Base-by-base conservation (phyloP, 768 basidiomycete genomes). In the Amanita fuliginea region DNA sequence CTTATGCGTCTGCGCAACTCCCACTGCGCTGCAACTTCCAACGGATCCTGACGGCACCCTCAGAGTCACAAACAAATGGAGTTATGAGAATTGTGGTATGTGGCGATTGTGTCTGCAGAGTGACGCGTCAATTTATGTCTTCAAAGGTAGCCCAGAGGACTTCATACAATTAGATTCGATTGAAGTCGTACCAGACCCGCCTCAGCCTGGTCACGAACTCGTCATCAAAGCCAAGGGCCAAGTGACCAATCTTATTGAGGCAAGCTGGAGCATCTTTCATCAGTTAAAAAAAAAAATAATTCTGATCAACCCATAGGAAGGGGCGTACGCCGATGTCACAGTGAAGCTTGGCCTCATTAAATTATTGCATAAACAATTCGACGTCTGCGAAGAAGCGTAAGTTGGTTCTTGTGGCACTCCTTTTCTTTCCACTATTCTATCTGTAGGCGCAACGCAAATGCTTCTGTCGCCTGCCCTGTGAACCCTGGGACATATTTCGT, bases 271-370 rank as follows among this genome's bases (percentile, higher is more conserved):
- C 14, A 3, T 46, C 11, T 49, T 34, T 46, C 10, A 14, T 18
- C 28, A 33, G 10, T 42, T 46, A 28, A 32, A 9, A 39, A 30
- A 18, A 35, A 28, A 32, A 9, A 39, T 32, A 18, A 35, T 37
- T 51, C 22, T 51, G 26, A 47, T 51, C n/a, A 48, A 8, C 8
- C 4, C 18, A 14, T 55, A 97, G 94, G 83, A 93, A 4, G 96
- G 96, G 4, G 87, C 95, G 34, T 87, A 78, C 57, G 95, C 86
- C 6, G 81, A 94, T 56, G 92, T 99, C 3, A 66, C 67, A 1
- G 95, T 99, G 49, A 98, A 97, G 64, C 73, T 98, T n/a, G 96
- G 96, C 21, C 67, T 90, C 24, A 78, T 99, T 60, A 96, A 90
- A 69, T 62, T 98, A n/a, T 68, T 98, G 28, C 65, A 71, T 40